Conservation (phyloP, 2,329 filamentous ascomycete genomes). For the Teratosphaeriaceae sp. region DNA sequence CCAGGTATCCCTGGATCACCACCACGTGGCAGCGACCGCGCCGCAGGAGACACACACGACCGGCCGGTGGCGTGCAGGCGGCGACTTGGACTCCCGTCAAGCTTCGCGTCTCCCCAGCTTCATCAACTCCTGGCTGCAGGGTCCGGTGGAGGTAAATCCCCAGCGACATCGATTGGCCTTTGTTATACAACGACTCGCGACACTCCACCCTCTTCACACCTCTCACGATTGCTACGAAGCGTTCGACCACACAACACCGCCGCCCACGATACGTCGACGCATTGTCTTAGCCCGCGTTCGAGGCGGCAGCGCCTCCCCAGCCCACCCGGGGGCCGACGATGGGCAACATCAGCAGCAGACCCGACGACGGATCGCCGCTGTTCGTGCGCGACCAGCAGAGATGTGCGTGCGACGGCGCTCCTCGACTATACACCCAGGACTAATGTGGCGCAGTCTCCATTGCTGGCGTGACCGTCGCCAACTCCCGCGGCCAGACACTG, state of each 20-base stretch:
- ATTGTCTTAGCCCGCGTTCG: background rate
- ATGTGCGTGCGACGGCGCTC: constrained; percentile 53
- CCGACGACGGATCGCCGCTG: constrained; percentile 72
- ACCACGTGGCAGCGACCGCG: constrained; percentile 1
- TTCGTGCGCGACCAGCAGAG: constrained; percentile 88
- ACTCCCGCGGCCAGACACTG: constrained; percentile 68
- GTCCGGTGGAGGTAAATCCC: no score
- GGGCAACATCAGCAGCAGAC: constrained; percentile 86
- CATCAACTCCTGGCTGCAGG: no score
- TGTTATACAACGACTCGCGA: no score
- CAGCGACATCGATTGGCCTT: no score
- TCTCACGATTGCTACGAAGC: no score
- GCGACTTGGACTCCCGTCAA: no score
- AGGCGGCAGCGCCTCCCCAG: background rate
- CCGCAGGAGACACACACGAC: no score
- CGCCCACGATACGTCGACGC: background rate
- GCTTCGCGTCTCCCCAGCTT: no score
- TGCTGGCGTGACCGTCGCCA: constrained; percentile 74
- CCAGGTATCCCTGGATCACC: background rate
- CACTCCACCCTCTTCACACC: no score
- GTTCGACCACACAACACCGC: background rate
- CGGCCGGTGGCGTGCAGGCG: no score
- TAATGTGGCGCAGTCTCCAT: constrained; percentile 65
- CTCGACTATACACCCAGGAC: background rate
- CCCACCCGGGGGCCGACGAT: constrained; percentile 42